Conservation (phyloP, 768 basidiomycete genomes). For the Suillus spraguei region DNA sequence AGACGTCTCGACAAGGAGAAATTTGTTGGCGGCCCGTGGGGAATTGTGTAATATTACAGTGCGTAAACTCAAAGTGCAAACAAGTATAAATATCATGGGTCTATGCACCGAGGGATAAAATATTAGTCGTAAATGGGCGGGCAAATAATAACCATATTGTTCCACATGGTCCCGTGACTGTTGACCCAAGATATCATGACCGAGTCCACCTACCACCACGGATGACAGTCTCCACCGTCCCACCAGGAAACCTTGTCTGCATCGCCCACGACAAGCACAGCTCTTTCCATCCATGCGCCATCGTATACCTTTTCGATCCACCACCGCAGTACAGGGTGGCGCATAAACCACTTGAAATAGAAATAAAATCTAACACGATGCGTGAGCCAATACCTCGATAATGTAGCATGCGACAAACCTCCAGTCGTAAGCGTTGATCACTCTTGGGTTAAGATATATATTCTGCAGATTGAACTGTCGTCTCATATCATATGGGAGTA, state of each 20-base stretch:
- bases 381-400: background rate
- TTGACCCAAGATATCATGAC: background rate
- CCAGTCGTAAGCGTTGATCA: constrained; percentile 42
- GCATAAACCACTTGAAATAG: constrained; percentile 40
- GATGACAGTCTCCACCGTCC: constrained; percentile 16
- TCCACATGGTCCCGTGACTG: background rate
- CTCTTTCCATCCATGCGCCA: constrained; percentile 41
- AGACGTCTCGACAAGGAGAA: background rate
- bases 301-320: constrained; percentile 40
- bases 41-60: too few species aligned
- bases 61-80: background rate
- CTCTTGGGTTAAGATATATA: constrained; percentile 42
- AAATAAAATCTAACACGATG: constrained; percentile 27
- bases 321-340: constrained; percentile 43
- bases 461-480: constrained; percentile 39
- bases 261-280: constrained; percentile 41
- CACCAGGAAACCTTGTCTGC: constrained; percentile 18
- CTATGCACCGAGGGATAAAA: background rate
- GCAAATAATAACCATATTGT: background rate
- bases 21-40: too few species aligned
- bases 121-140: background rate
- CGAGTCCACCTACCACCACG: constrained; percentile 7
- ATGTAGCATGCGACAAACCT: constrained; percentile 21
- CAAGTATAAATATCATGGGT: background rate
- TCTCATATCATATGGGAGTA: constrained; percentile 46